Conservation (phyloP, 345 rosid species). For the Physaria fendleri region DNA sequence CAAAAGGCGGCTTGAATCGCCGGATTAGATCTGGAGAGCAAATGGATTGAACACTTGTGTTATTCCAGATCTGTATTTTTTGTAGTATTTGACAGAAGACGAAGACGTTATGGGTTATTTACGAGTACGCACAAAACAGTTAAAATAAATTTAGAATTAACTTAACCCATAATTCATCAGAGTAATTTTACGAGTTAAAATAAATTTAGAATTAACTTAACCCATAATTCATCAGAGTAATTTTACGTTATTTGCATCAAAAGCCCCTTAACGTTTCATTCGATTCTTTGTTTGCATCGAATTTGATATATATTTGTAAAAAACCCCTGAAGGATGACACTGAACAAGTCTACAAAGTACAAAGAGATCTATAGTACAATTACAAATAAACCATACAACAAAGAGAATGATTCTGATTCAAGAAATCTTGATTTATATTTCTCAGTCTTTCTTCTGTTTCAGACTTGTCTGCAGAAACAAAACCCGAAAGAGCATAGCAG, state of each 20-base stretch:
- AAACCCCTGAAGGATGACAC: neutral
- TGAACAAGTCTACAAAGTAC: neutral
- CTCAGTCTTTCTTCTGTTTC: slow-evolving; percentile 60
- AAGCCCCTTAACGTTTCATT: neutral
- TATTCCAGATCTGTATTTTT: slow-evolving; percentile 18
- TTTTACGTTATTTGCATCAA: slow-evolving; percentile 1
- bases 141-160: neutral
- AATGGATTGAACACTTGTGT: slow-evolving; percentile 1
- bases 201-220: neutral
- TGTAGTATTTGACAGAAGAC: slow-evolving; percentile 1
- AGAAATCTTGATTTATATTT: neutral
- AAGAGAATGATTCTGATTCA: neutral
- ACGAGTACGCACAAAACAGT: neutral
- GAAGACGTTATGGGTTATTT: slow-evolving; percentile 23
- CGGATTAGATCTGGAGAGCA: slow-evolving; percentile 1
- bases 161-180: neutral
- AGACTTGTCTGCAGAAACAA: slow-evolving; percentile 44
- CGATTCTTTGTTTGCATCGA: neutral
- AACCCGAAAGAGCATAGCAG: slow-evolving; percentile 68
- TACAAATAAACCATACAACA: neutral
- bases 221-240: neutral
- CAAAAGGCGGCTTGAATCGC: neutral
- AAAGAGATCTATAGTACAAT: neutral
- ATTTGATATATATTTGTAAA: neutral
- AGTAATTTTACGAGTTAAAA: neutral